phyloP scores from a whole-genome alignment of 2,329 filamentous ascomycete species.

The Cladorrhinum sp. region DNA sequence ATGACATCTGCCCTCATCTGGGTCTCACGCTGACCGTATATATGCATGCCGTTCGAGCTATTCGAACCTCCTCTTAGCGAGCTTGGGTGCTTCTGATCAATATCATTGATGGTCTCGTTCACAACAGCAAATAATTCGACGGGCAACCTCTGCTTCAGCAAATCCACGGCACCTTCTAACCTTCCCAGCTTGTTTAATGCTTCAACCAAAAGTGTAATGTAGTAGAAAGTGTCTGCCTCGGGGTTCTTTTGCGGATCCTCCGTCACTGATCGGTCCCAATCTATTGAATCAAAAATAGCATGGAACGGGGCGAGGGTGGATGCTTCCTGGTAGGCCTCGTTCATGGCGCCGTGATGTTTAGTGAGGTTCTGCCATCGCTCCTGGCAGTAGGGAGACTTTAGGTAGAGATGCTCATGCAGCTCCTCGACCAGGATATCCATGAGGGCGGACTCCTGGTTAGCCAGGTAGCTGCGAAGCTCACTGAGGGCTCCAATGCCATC shows the following conservation, averaged over 20 bases:
- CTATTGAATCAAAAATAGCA: constrained; percentile 56
- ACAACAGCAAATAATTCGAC: constrained; percentile 93
- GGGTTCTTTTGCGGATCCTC: constrained; percentile 93
- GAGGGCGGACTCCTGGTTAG: constrained; percentile 86
- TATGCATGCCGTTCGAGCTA: constrained; percentile 55
- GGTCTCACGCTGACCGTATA: constrained; percentile 67
- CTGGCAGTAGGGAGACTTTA: constrained; percentile 97
- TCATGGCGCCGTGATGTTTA: constrained; percentile 54
- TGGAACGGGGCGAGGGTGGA: constrained; percentile 54
- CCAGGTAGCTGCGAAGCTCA: constrained; percentile 82
- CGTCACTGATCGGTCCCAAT: constrained; percentile 59
- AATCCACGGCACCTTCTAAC: constrained; percentile 81
- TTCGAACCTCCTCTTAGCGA: constrained; percentile 59
- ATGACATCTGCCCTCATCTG: constrained; percentile 80
- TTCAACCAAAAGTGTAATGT: constrained; percentile 83
- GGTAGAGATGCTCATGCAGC: constrained; percentile 91
- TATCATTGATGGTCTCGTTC: constrained; percentile 90
- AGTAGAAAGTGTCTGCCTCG: constrained; percentile 92
- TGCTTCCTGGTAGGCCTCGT: constrained; percentile 43
- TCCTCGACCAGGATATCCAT: constrained; percentile 97
- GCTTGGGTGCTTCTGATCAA: constrained; percentile 89
- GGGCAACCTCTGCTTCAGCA: constrained; percentile 86
- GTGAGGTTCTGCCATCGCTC: constrained; percentile 87
- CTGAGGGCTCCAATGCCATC: constrained; percentile 86
- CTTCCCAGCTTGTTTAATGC: constrained; percentile 85